Percentiles rank a stretch among this genome's conserved stretches.
Conservation (phyloP, 768 basidiomycete species). For the Cystofilobasidium capitatum region DNA sequence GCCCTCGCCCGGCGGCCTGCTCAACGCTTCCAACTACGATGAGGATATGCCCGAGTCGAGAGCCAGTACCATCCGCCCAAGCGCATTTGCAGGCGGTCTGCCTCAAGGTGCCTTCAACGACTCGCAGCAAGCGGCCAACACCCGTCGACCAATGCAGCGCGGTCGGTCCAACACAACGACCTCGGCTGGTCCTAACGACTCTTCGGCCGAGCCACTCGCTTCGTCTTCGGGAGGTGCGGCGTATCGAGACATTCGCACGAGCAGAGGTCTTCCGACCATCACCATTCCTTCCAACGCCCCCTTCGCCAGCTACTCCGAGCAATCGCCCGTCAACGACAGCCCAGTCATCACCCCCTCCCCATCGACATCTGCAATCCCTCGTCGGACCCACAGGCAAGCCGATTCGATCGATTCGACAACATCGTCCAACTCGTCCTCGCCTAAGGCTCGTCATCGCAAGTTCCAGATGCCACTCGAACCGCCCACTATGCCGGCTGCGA, state of each 20-base stretch:
- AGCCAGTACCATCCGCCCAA: slow-evolving; percentile 18
- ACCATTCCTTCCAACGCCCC: slow-evolving; percentile 7
- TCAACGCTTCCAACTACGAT: neutral
- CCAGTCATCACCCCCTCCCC: slow-evolving; percentile 1
- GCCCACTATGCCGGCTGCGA: neutral
- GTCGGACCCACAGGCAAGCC: neutral
- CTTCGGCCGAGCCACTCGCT: neutral
- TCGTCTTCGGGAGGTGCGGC: neutral
- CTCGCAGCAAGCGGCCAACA: neutral
- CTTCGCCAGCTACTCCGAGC: slow-evolving; percentile 2
- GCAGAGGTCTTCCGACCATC: slow-evolving; percentile 14
- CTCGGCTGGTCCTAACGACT: neutral
- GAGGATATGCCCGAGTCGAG: slow-evolving; percentile 2
- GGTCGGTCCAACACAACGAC: neutral
- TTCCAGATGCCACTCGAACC: neutral
- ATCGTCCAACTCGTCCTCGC: neutral
- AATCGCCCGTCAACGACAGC: neutral
- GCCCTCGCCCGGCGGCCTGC: slow-evolving; percentile 8
- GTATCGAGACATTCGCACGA: slow-evolving; percentile 9
- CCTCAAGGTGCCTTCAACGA: no score
- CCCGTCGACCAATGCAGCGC: neutral
- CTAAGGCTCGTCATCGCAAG: neutral
- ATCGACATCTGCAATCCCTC: neutral
- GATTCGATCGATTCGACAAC: slow-evolving; percentile 12
- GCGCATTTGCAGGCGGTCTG: neutral